phyloP scores from a whole-genome alignment of 164 flowering plant species.

The Dillenia turbinata region DNA sequence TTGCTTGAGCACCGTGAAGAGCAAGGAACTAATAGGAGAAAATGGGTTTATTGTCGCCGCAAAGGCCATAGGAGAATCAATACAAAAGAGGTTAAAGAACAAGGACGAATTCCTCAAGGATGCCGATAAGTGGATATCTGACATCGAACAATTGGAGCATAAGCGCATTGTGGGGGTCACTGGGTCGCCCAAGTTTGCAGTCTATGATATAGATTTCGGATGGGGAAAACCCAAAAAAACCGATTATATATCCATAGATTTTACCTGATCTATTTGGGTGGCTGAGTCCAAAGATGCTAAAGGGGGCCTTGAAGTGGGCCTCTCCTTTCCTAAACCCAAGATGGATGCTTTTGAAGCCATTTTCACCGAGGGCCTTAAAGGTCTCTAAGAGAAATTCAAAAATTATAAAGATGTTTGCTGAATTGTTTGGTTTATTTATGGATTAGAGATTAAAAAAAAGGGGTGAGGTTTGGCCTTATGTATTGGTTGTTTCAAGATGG shows the following conservation, averaged over 20 bases:
- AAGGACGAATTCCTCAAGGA: slow-evolving; percentile 5
- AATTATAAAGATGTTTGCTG: no score
- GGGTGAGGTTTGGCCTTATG: no score
- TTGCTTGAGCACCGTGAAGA: slow-evolving; percentile 1
- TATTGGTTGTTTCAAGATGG: no score
- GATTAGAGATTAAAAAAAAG: no score
- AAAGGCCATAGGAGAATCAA: slow-evolving; percentile 15
- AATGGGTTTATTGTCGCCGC: slow-evolving; percentile 28
- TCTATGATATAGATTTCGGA: slow-evolving; percentile 56
- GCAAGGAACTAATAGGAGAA: slow-evolving; percentile 14
- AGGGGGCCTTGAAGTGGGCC: slow-evolving; percentile 47
- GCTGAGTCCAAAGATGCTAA: slow-evolving; percentile 30
- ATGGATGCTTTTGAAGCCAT: slow-evolving; percentile 30
- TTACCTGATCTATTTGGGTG: slow-evolving; percentile 28
- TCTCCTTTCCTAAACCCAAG: slow-evolving; percentile 14
- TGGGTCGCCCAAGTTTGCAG: slow-evolving; percentile 36
- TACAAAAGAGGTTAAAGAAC: slow-evolving; percentile 7
- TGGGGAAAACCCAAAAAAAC: slow-evolving; percentile 52
- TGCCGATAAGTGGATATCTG: slow-evolving; percentile 1
- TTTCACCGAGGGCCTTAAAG: slow-evolving; percentile 13
- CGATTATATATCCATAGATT: slow-evolving; percentile 36
- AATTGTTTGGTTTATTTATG: no score
- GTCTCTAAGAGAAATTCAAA: background rate
- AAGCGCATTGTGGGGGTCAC: slow-evolving; percentile 17
- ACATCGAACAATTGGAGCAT: background rate